These are phyloP conservation scores for Striga hermonthica DNA, from an alignment of 305 asterid genomes.

Conservation along the genomic window DNA sequence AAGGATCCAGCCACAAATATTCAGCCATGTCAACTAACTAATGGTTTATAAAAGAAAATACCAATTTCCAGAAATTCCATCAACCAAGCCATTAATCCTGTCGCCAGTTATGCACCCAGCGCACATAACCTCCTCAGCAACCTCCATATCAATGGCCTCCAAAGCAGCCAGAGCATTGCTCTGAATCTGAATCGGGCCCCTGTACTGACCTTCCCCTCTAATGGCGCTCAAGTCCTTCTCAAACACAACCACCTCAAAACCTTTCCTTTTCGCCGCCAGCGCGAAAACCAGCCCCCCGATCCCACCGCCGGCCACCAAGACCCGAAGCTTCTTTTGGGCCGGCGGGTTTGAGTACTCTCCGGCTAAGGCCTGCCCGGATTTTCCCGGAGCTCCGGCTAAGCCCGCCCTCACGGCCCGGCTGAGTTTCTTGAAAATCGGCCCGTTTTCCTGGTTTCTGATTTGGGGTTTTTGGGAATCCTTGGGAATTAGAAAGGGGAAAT, in stretches of 20 bases:
- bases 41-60: conserved; percentile 20
- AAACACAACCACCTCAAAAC: conserved; percentile 81
- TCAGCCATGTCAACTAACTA: not conserved
- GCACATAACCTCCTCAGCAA: conserved; percentile 67
- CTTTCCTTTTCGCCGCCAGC: conserved; percentile 73
- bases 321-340: conserved; percentile 50
- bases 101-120: conserved; percentile 93
- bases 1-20: not conserved
- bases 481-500: conserved; percentile 36
- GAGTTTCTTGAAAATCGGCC: conserved; percentile 37
- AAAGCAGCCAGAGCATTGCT: conserved; percentile 92
- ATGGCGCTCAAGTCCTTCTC: conserved; percentile 95
- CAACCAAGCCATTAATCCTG: conserved; percentile 86
- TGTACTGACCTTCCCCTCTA: conserved; percentile 92
- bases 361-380: conserved; percentile 2
- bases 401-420: conserved; percentile 32
- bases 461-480: conserved; percentile 34
- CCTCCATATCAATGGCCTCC: conserved; percentile 90
- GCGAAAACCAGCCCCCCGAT: conserved; percentile 95
- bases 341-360: not conserved
- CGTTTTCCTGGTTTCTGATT: conserved; percentile 27
- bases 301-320: conserved; percentile 95
- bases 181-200: conserved; percentile 96
- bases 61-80: conserved; percentile 89
- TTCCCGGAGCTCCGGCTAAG: conserved; percentile 31